Conservation (phyloP, 163 green algal species). For the Scenedesmus sp. region DNA sequence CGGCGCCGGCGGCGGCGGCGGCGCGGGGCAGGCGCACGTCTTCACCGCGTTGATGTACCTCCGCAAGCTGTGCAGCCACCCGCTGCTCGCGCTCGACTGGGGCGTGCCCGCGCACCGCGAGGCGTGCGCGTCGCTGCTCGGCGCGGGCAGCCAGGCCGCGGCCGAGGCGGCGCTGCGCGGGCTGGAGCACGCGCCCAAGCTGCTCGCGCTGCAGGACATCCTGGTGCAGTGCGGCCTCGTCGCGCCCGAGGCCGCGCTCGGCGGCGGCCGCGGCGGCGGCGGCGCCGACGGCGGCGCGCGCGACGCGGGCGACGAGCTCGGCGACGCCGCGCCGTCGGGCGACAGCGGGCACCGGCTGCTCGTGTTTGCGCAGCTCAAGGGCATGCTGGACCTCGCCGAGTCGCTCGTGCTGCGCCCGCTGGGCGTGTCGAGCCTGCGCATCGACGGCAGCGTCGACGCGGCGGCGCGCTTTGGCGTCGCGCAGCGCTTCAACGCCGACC, state of each 20-base stretch:
- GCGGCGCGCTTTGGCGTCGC: slow-evolving; percentile 82
- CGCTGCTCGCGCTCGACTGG: slow-evolving; percentile 86
- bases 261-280: not conserved
- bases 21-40: slow-evolving; percentile 44
- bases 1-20: slow-evolving; percentile 21
- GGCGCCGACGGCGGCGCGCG: slow-evolving; percentile 20
- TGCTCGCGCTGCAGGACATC: slow-evolving; percentile 89
- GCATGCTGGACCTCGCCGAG: slow-evolving; percentile 93
- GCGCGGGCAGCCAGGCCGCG: slow-evolving; percentile 23
- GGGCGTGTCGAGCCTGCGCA: slow-evolving; percentile 83
- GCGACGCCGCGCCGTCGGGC: slow-evolving; percentile 2
- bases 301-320: slow-evolving; percentile 11
- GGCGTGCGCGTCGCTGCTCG: slow-evolving; percentile 49
- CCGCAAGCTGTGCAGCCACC: slow-evolving; percentile 96
- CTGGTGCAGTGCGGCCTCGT: slow-evolving; percentile 87
- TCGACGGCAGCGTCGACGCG: slow-evolving; percentile 89
- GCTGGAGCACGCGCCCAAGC: slow-evolving; percentile 90
- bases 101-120: slow-evolving; percentile 54
- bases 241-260: slow-evolving; percentile 23
- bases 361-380: slow-evolving; percentile 96
- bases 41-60: slow-evolving; percentile 83
- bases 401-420: slow-evolving; percentile 78
- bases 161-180: slow-evolving; percentile 54
- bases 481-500: slow-evolving; percentile 96
- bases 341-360: slow-evolving; percentile 85